Base-by-base conservation (phyloP, 495 filamentous ascomycete species). In the Lineolata rhizophorae region DNA sequence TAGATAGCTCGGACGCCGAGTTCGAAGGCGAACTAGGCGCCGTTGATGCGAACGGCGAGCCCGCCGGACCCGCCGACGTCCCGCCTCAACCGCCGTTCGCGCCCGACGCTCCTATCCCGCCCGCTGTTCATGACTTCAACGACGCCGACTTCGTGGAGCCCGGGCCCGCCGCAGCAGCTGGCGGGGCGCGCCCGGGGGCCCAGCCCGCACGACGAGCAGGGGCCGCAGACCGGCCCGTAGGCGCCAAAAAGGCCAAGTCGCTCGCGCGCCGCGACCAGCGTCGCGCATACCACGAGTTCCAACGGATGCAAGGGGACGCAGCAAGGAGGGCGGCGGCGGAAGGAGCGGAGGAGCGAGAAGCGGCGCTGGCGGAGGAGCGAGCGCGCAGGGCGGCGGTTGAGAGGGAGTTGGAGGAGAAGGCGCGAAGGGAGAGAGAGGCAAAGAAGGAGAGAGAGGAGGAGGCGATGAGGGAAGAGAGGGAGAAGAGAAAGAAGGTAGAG, bases 221-320 rank as follows among this genome's bases (percentile, higher is more conserved):
- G 1, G 39, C 40, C 11, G 18, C 29, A 17, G 39, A 40, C 26
- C 52, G 56, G 27, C 43, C 30, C 20, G 44, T 63, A 16, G 60
- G 60, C 20, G 42, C 55, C 2, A 64, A 64, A 32, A 64, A 64
- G 36, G 54, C 56, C 6, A 51, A 50, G 28, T 58, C 58, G 6
- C 45, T 63, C 18, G 54, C 56, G 4, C 53, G 52, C 15, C 44
- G 49, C 18, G 60, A 63, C 30, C 60, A 61, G 31, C 53, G 53
- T 14, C 49, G 60, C 17, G 58, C 58, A 6, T 61, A 62, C 42
- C 45, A 58, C 39, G 60, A 62, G 35, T 61, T 62, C 35, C 39
- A 48, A 26, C 54, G 49, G 1, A 47, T 52, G 12, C 51, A 58
- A 38, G 54, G 48, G 9, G 53, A 55, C 5, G 45, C 43, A 0